phyloP scores from a whole-genome alignment of 163 green algal species.

The Scenedesmus sp. region DNA sequence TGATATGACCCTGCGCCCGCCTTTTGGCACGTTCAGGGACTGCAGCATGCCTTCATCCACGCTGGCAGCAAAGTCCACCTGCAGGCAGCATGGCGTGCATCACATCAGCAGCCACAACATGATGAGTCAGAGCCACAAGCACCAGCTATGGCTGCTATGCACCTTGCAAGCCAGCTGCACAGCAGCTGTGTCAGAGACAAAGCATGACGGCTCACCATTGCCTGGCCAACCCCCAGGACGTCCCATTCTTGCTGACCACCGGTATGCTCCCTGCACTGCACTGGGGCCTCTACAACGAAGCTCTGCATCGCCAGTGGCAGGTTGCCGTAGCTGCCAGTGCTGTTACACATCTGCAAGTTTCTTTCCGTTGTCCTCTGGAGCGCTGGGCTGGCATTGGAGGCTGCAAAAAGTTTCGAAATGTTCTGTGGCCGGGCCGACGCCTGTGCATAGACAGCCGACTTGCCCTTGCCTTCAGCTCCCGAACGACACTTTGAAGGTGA shows the following conservation, averaged over 20 bases:
- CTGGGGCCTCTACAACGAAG: background rate
- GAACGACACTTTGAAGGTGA: background rate
- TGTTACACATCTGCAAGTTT: background rate
- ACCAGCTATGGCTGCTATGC: background rate
- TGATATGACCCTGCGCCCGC: slow-evolving; percentile 76
- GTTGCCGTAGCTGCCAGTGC: background rate
- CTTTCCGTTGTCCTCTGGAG: background rate
- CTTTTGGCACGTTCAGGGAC: slow-evolving; percentile 67
- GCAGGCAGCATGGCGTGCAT: background rate
- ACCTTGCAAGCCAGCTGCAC: background rate
- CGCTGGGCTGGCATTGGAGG: background rate
- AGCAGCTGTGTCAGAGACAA: background rate
- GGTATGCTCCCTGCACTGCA: slow-evolving; percentile 4
- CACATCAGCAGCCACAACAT: background rate
- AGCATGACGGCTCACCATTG: slow-evolving; percentile 65
- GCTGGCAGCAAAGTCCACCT: slow-evolving; percentile 72
- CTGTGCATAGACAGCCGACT: background rate
- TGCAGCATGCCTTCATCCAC: slow-evolving; percentile 68
- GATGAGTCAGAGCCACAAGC: slow-evolving; percentile 9
- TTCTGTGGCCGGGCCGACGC: background rate
- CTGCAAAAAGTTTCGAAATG: background rate
- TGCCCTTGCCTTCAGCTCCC: background rate
- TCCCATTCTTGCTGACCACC: slow-evolving; percentile 43
- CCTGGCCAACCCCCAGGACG: slow-evolving; percentile 72
- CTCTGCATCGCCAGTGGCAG: background rate